Base-by-base conservation (phyloP, 192 early-diverging fungal genomes). In the Entomortierella parvispora region DNA sequence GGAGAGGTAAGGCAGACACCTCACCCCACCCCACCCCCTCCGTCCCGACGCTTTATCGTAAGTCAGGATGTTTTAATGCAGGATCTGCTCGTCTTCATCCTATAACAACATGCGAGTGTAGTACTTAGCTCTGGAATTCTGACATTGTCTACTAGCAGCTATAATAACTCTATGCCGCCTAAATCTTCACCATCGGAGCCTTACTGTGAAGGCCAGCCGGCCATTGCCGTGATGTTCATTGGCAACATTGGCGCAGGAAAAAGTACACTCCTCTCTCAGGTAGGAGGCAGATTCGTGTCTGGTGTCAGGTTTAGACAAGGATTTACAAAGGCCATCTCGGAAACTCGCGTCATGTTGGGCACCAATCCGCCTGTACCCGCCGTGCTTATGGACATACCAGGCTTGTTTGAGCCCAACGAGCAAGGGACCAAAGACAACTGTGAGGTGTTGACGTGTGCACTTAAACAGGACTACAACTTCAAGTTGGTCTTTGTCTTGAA, bases 401-500 rank as follows among this genome's bases (percentile, higher is more conserved):
- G 65, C 2, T 17, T 68, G 9, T 68, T 50, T 26, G 65, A 68
- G 17, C 45, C 56, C 15, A 37, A 48, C 34, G 46, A 58, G 9
- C 11, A 58, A 9, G 46, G 12, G 20, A 68, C 65, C 22, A 15
- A 28, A 31, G 4, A 14, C 11, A 68, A 68, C 20, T 9, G 28
- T 4, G 17, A 18, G 25, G 33, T 33, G 46, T 12, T 68, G 32
- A 68, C 31, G 3, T 2, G 18, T 1, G 65, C 65, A 1, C 23
- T 68, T 54, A 42, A 2, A 6, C 42, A 11, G n/a, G 23, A 37
- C n/a, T 68, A 68, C 32, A 17, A 49, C 20, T 68, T 34, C 47
- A 68, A 68, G 55, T 2, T 68, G 34, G 34, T 51, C 32, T 68
- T 68, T 58, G 46, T 68, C 37, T 29, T 68, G 23, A 40, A 26